A percentile compares a stretch with the other conserved stretches of the same genome.
phyloP scores from a whole-genome alignment of 805 yeast species.

The Torulaspora gathmanii region DNA sequence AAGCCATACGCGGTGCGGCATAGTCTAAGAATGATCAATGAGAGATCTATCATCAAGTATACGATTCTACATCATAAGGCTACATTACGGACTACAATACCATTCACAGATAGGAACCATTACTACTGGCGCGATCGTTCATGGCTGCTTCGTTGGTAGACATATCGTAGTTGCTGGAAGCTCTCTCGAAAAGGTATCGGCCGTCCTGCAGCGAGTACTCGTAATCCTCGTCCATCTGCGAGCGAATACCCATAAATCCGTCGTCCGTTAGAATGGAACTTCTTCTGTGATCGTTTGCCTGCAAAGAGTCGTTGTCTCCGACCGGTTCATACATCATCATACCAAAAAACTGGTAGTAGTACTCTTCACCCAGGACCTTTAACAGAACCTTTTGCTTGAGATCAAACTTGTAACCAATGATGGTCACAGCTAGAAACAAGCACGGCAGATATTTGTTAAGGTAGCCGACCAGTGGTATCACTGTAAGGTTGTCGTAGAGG shows the following conservation, averaged over 20 bases:
- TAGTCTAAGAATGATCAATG: not conserved
- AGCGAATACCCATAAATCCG: conserved; percentile 10
- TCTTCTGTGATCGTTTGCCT: conserved; percentile 6
- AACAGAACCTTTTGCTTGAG: conserved; percentile 29
- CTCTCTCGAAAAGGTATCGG: conserved; percentile 31
- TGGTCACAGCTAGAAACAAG: conserved; percentile 24
- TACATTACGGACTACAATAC: not conserved
- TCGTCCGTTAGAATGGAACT: conserved; percentile 5
- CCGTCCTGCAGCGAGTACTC: conserved; percentile 36
- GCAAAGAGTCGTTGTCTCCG: conserved; percentile 4
- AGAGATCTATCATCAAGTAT: not conserved
- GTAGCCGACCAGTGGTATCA: conserved; percentile 29
- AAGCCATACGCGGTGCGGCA: not conserved
- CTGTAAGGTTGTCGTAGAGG: conserved; percentile 26
- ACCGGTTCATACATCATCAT: conserved; percentile 30
- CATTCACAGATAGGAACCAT: conserved; percentile 7
- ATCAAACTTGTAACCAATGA: conserved; percentile 29
- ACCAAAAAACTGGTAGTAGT: conserved; percentile 35
- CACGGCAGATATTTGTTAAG: conserved; percentile 31
- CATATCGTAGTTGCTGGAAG: conserved; percentile 23
- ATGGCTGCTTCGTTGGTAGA: conserved; percentile 3
- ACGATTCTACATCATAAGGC: not conserved
- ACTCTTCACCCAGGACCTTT: conserved; percentile 32
- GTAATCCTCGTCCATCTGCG: conserved; percentile 42
- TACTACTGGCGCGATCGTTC: not conserved